Base-by-base conservation (phyloP, 257 asterid genomes). In the Przewalskia tangutica region DNA sequence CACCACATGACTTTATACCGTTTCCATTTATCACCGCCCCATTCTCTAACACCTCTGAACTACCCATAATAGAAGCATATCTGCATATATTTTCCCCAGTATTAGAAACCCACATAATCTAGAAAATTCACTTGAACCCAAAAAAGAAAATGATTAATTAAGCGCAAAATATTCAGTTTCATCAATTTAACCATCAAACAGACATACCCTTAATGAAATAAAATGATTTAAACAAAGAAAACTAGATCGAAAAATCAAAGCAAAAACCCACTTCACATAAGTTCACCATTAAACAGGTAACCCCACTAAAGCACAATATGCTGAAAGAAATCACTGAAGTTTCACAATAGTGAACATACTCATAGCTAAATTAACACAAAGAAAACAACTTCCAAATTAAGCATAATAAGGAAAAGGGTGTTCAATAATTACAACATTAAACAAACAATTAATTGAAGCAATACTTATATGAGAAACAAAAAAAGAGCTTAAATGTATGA, bases 31-130 rank as follows among this genome's bases (percentile, higher is more conserved):
- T 82, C 80, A 32, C 78, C n/a, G 54, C 83, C 56, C 77, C 87
- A 79, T 82, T 80, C 84, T 54, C 80, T 82, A 81, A 59, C 23
- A 71, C 82, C 82, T 86, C 92, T 81, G 84, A 84, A 80, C 86
- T 82, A 63, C 80, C 93, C 96, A 80, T 80, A 46, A 63, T 13
- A 32, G 17, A 16, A 48, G 79, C 59, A 73, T 73, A 73, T 20
- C 79, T 73, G 79, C 79, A 73, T 6, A 73, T 71, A 12, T 20
- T 46, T 71, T 73, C 46, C 59, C 60, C 42, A 71, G 6, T 20
- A 48, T 71, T 46, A 71, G 59, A 20, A 48, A 10, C 18, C 56
- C 42, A 46, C 78, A 8, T n/a, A n/a, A n/a, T 58, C 3, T 0
- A n/a, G 32, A 7, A 8, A 13, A n/a, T 18, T 5, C 65, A 59